Evolutionary conservation across 805 yeast species (phyloP), one percentile per base, ranked within the genome.

Genomic region (Komagataella populi): DNA sequence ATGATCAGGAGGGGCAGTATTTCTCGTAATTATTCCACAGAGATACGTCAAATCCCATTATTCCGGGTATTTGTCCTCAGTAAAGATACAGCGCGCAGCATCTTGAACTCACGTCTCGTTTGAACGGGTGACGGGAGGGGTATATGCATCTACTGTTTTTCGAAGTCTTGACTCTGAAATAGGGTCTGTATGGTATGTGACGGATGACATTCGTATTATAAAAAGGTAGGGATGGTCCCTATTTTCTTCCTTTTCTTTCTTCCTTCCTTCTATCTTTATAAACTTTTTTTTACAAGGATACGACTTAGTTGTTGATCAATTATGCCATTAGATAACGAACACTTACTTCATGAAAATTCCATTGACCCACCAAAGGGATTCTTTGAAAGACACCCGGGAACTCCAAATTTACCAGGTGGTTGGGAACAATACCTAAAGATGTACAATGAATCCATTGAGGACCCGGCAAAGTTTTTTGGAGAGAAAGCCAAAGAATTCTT

Each of bases 401-500:
- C 64, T 48, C 78, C 83, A 8, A 70, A 76, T 61, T 60, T 80
- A 52, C 55, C 68, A 23, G 72, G 75, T 10, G 39, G 39, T 44
- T 66, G 78, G 50, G 81, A 69, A 18, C 72, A 78, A 53, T 80
- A 80, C 63, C 59, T 72, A 52, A 57, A 65, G 50, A 58, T 75
- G 67, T 78, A 81, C 66, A 64, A 75, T 53, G 76, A 81, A 60
- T 77, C 83, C 23, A 74, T 81, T 56, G 72, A 72, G 51, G 68
- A 78, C 55, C 85, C 86, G 1, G 68, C 70, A 51, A 57, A 59
- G 36, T 81, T 81, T 59, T 81, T 78, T 57, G 83, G 81, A 49
- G 70, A 71, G 8, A 68, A 68, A 65, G 86, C 83, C 16, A 59
- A 60, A 18, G 71, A 76, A 48, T 61, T 63, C 55, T 70, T 81